Evolutionary conservation across 1,284 basidiomycete species (phyloP).

Genomic region (Ustilago nuda): DNA sequence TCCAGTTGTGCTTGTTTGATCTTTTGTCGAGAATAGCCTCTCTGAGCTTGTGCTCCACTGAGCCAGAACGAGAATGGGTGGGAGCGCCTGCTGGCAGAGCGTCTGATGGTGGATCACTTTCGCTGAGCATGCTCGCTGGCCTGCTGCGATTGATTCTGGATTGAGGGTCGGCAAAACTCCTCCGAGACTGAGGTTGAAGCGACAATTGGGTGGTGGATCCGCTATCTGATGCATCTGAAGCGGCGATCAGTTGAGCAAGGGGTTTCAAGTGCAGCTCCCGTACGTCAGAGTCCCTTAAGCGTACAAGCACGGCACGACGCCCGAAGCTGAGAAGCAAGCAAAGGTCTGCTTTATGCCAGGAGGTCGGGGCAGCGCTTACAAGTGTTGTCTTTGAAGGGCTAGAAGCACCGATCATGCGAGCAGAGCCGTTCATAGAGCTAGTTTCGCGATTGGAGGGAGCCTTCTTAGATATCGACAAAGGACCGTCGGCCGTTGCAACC

Average conservation of each 20-base stretch:
- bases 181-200: conserved; percentile 9
- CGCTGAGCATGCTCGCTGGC: conserved; percentile 19
- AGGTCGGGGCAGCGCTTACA: conserved; percentile 28
- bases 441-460: conserved; percentile 14
- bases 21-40: conserved; percentile 33
- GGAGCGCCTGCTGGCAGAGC: conserved; percentile 2
- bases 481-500: conserved; percentile 35
- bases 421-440: not conserved
- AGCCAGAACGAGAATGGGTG: conserved; percentile 26
- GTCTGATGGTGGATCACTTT: conserved; percentile 7
- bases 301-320: conserved; percentile 50
- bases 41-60: conserved; percentile 34
- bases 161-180: not conserved
- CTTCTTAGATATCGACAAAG: conserved; percentile 39
- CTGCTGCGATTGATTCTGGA: conserved; percentile 15
- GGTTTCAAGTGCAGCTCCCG: conserved; percentile 56
- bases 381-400: conserved; percentile 11
- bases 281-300: conserved; percentile 53
- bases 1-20: conserved; percentile 48
- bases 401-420: conserved; percentile 1
- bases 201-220: conserved; percentile 18
- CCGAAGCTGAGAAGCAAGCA: conserved; percentile 59
- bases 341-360: conserved; percentile 54
- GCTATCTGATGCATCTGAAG: conserved; percentile 3
- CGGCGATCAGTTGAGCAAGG: conserved; percentile 28